Evolutionary conservation across 202 grass and related monocot species (phyloP).

Genomic region (Musa balbisiana): DNA sequence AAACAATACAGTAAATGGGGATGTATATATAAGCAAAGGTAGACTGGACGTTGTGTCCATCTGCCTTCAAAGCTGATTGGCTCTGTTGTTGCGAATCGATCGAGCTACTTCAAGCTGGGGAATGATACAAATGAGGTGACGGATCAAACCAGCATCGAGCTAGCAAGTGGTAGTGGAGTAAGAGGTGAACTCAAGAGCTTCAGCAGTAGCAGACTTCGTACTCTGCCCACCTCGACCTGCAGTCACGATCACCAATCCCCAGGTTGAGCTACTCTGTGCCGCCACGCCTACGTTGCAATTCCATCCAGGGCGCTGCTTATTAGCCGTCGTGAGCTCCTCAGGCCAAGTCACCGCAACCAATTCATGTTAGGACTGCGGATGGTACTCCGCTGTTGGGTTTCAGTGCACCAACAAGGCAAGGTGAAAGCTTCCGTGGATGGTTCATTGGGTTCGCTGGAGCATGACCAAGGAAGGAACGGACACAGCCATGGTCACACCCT

Average conservation of each 20-base stretch:
- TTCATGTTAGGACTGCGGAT: neutral
- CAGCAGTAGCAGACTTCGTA: neutral
- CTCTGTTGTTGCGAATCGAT: too few relatives aligned
- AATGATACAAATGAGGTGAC: neutral
- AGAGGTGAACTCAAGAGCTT: neutral
- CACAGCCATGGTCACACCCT: neutral
- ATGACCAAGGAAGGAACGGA: slow-evolving; percentile 7
- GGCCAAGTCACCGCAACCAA: slow-evolving; percentile 1
- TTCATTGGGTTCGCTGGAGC: neutral
- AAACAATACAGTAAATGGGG: neutral
- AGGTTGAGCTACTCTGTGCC: neutral
- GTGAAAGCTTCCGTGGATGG: neutral
- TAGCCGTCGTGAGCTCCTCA: neutral
- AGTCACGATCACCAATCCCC: slow-evolving; percentile 4
- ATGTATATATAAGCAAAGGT: neutral
- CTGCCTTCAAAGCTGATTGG: too few relatives aligned
- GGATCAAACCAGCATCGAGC: neutral
- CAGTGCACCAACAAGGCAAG: neutral
- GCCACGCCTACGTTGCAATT: neutral
- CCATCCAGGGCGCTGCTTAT: neutral
- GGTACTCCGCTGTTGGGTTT: neutral
- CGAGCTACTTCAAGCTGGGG: neutral
- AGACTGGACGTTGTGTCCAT: neutral
- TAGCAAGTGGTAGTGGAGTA: neutral
- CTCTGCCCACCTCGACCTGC: neutral